These are phyloP conservation scores for Leptoxyphium fumago DNA, from an alignment of 2,329 filamentous ascomycete genomes.

Conservation along the genomic window DNA sequence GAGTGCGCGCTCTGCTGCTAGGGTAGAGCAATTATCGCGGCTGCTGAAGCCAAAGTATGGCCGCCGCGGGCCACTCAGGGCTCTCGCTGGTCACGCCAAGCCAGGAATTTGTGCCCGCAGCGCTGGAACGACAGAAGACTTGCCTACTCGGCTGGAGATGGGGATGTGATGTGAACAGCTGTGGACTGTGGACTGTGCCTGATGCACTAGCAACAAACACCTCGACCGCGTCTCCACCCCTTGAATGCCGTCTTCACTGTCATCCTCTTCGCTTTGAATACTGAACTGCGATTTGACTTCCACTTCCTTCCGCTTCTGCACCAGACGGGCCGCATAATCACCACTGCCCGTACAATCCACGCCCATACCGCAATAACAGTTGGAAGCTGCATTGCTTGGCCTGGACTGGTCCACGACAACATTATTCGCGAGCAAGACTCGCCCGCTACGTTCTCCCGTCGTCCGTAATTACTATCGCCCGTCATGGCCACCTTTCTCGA, in stretches of 20 bases:
- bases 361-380: too few relatives aligned
- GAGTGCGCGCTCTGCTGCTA: too few relatives aligned
- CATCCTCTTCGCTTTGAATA: not conserved
- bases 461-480: constrained; percentile 13
- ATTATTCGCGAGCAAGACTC: constrained; percentile 14
- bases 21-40: too few relatives aligned
- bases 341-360: not conserved
- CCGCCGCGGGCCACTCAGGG: too few relatives aligned
- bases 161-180: not conserved
- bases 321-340: not conserved
- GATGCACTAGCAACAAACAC: not conserved
- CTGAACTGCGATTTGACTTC: not conserved
- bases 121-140: not conserved
- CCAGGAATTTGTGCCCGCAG: not conserved
- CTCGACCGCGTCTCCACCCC: too few relatives aligned
- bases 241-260: not conserved
- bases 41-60: too few relatives aligned
- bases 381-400: too few relatives aligned
- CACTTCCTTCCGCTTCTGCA: not conserved
- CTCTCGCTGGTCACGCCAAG: not conserved
- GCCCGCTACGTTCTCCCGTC: constrained; percentile 4
- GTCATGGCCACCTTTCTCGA: constrained; percentile 92
- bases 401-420: constrained; percentile 12
- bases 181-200: not conserved
- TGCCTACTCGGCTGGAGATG: not conserved